Conservation (phyloP, 306 rosid species). For the Cucumis melo region DNA sequence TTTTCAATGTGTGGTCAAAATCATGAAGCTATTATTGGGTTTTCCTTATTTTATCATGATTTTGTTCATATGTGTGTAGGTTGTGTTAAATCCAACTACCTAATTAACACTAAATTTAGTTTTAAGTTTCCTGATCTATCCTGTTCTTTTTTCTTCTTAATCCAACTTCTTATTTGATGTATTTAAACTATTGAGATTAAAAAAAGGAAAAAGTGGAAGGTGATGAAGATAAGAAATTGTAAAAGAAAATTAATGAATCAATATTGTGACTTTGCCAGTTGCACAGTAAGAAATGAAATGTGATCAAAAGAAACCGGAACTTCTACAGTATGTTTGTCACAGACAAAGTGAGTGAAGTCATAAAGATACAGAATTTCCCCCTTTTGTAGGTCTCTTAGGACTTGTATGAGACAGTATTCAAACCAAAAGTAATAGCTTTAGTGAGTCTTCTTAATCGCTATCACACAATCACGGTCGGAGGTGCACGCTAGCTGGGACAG, state of each 20-base stretch:
- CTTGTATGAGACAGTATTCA: neutral
- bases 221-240: neutral
- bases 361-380: conserved; percentile 1
- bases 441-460: neutral
- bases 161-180: neutral
- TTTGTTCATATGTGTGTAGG: neutral
- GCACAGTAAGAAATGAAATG: neutral
- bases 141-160: neutral
- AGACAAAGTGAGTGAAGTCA: neutral
- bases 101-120: neutral
- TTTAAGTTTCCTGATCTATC: neutral
- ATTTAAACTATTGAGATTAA: neutral
- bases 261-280: neutral
- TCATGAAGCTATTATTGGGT: neutral
- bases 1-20: neutral
- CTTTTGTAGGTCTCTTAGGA: neutral
- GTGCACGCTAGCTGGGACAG: conserved; percentile 9
- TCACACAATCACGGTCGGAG: conserved; percentile 6
- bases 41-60: neutral
- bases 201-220: neutral
- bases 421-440: neutral
- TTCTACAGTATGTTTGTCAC: conserved; percentile 7
- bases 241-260: neutral
- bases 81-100: neutral
- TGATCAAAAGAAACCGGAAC: conserved; percentile 10